Evolutionary conservation across 257 asterid species (phyloP).

Genomic region (Craterostigma plantagineum): DNA sequence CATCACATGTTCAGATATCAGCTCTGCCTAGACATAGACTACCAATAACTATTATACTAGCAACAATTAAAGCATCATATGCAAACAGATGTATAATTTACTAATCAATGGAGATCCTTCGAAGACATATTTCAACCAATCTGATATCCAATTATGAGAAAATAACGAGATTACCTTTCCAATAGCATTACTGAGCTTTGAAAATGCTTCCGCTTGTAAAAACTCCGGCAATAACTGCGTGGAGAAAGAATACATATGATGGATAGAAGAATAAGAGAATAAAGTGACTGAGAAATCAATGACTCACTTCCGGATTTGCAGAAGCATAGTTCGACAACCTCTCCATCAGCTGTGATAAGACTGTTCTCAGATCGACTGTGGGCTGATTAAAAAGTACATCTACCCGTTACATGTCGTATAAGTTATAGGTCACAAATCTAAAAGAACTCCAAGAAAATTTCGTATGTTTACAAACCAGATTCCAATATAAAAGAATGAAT

Average conservation of each 20-base stretch:
- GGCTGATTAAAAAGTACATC: slow-evolving; percentile 33
- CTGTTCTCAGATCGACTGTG: slow-evolving; percentile 80
- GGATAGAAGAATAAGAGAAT: slow-evolving; percentile 8
- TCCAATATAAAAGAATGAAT: no score
- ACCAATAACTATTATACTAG: no score
- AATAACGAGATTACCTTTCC: slow-evolving; percentile 51
- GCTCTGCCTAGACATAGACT: no score
- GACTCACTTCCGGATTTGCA: slow-evolving; percentile 84
- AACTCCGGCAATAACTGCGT: slow-evolving; percentile 80
- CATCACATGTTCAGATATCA: no score
- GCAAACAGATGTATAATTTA: not conserved
- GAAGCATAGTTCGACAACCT: slow-evolving; percentile 92
- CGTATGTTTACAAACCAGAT: no score
- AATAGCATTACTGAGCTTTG: slow-evolving; percentile 91
- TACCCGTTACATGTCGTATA: not conserved
- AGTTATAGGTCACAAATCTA: slow-evolving; percentile 3
- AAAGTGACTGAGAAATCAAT: slow-evolving; percentile 9
- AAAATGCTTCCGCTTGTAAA: slow-evolving; percentile 93
- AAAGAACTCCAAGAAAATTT: not conserved
- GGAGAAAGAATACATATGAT: slow-evolving; percentile 13
- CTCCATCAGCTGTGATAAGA: slow-evolving; percentile 91
- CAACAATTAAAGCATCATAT: no score
- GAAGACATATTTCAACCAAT: no score
- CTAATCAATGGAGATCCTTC: no score
- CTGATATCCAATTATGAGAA: not conserved